Base-by-base conservation (phyloP, 306 rosid genomes). In the Echinosophora koreensis region DNA sequence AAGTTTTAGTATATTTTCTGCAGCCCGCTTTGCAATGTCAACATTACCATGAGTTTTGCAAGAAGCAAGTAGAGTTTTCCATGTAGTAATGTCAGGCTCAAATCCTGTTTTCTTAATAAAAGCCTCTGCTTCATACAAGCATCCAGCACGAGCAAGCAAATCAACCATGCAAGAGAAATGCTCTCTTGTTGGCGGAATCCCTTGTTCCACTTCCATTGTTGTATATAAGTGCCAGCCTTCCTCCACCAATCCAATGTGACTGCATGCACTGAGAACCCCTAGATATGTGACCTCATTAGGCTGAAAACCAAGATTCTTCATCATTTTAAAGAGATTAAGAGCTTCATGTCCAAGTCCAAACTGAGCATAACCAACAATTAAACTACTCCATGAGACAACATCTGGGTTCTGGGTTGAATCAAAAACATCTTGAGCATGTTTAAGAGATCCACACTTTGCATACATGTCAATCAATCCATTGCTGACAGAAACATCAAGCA, bases 341-440 rank as follows among this genome's bases (percentile, higher is more conserved):
- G 97, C 90, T 86, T 90, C 89, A 37, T 83, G 80, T 63, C 92
- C 92, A 47, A 84, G 82, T 65, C 97, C 96, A 50, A 60, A 88
- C 51, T 88, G 93, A 71, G 97, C 88, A 78, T 87, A 88, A 56
- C 97, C 89, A 55, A 92, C 84, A 66, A 92, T 86, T 75, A 92
- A 87, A 82, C 92, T 90, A 88, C 93, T 92, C 97, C 96, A 92
- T n/a, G 92, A 88, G 81, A 92, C 86, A 57, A 89, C 62, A 78
- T 92, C 83, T 0, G 87, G 91, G 79, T 62, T 76, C 54, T 77
- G 83, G 54, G 81, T 86, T 18, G 81, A 88, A 60, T 80, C 69
- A 62, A 92, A 92, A 66, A 87, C 80, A 74, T 87, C 83, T 73
- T 18, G 79, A 80, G 91, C 92, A 54, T 68, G 76, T 78, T 55